Base-by-base conservation (phyloP, 2,329 filamentous ascomycete species). In the Huntiella decipiens region DNA sequence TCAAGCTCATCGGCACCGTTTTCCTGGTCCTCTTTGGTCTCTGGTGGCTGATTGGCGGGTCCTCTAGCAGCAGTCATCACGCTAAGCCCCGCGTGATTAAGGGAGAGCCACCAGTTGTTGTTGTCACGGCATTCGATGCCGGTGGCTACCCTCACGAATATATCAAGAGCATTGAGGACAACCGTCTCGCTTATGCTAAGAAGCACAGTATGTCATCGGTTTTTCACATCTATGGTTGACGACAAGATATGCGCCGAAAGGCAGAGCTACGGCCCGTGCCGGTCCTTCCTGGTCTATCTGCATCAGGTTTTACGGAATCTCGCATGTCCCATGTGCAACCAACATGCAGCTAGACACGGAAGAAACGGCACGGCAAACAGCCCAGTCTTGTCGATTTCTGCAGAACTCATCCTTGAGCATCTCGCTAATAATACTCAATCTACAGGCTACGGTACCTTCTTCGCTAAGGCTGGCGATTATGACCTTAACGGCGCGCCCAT, bases 371-470 rank as follows among this genome's bases (percentile, higher is more conserved):
- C 38, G 38, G 16, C 11, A 19, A 12, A n/a, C 15, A 22, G 12
- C 6, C 38, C 38, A 39, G 36, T 19, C 33, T 16, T 33, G 4
- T 22, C 41, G 8, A 7, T 15, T 8, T 33, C 22, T 15, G 7
- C 38, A 17, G 15, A 38, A 44, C 12, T 15, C 34, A 36, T 36
- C 34, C 34, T 32, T 28, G 39, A 42, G 31, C 38, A 13, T 15
- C 36, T 31, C 13, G 37, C 48, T 50, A 47, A 50, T 38, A 40
- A 22, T 16, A 39, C 11, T 8, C 43, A n/a, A 35, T 7, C 19
- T 16, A 40, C 16, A 94, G 86, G 87, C 54, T 96, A 98, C 61
- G 71, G 75, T 34, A 82, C 79, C 36, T 87, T 95, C 68, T 81
- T 93, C 59, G 75, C 83, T 47, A 78, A 75, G 51, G 68, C 73